Conservation (phyloP, 257 asterid species). For the Fraxinus americana region DNA sequence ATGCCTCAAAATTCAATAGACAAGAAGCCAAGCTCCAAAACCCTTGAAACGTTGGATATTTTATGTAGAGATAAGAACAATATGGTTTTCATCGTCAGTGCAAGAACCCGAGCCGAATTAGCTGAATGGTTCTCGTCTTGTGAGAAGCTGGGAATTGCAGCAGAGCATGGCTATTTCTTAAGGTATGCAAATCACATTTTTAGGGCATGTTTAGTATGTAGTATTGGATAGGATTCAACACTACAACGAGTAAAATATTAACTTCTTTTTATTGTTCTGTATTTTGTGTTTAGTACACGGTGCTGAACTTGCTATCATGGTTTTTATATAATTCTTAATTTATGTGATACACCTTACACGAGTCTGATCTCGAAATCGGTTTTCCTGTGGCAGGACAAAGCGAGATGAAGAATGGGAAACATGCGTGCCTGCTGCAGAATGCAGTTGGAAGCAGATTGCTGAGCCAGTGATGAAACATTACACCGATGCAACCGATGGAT, state of each 20-base stretch:
- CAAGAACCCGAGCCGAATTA: slow-evolving; percentile 54
- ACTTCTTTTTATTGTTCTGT: background rate
- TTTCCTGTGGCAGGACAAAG: slow-evolving; percentile 49
- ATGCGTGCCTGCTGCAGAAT: slow-evolving; percentile 61
- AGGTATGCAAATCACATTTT: slow-evolving; percentile 43
- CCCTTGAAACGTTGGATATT: slow-evolving; percentile 59
- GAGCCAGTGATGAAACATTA: slow-evolving; percentile 88
- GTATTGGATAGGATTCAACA: background rate
- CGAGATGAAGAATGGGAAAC: slow-evolving; percentile 83
- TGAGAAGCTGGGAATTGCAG: slow-evolving; percentile 78
- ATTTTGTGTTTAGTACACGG: background rate
- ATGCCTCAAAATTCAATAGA: slow-evolving; percentile 86
- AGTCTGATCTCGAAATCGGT: background rate
- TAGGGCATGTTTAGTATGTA: background rate
- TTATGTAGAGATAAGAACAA: slow-evolving; percentile 75
- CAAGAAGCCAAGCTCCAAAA: slow-evolving; percentile 74
- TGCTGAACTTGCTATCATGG: background rate
- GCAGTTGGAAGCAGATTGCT: slow-evolving; percentile 89
- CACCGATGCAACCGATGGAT: slow-evolving; percentile 89
- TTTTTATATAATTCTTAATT: background rate
- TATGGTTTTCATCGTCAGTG: slow-evolving; percentile 68
- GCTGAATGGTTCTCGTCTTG: slow-evolving; percentile 77
- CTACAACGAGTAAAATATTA: background rate
- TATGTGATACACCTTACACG: background rate
- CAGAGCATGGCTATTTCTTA: slow-evolving; percentile 81